Conservation (phyloP, 345 rosid species). For the Rhodomyrtus tomentosa region DNA sequence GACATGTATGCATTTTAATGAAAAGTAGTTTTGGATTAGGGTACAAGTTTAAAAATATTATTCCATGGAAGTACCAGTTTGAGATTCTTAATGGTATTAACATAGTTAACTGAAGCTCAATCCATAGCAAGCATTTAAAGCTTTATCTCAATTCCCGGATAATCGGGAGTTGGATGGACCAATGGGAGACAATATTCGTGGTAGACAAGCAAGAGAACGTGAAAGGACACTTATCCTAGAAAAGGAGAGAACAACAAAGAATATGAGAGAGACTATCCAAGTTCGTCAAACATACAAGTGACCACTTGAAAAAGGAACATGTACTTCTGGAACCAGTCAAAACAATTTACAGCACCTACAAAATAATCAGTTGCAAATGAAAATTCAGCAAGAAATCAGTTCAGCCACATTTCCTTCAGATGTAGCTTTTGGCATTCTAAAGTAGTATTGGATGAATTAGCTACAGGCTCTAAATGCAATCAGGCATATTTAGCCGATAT, state of each 20-base stretch:
- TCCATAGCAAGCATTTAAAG: neutral
- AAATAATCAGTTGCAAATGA: neutral
- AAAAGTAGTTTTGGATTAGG: neutral
- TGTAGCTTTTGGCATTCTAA: neutral
- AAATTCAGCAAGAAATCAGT: neutral
- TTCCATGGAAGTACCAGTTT: neutral
- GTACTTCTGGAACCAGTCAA: neutral
- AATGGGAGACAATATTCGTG: neutral
- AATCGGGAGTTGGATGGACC: neutral
- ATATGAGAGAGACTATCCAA: neutral
- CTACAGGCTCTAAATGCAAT: neutral
- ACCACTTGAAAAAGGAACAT: neutral
- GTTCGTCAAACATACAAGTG: neutral
- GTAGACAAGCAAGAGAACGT: neutral
- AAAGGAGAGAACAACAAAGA: neutral
- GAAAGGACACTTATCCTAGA: neutral
- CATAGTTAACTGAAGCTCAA: neutral
- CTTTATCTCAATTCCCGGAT: neutral
- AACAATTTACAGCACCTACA: neutral
- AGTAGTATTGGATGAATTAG: neutral
- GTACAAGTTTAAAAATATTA: neutral
- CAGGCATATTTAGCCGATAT: neutral
- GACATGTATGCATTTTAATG: neutral
- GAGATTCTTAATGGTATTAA: neutral
- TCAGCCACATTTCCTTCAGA: neutral